A percentile compares a stretch with the other conserved stretches of the same genome.
phyloP scores from a whole-genome alignment of 2,329 filamentous ascomycete genomes.

The Ustilaginoidea virens region DNA sequence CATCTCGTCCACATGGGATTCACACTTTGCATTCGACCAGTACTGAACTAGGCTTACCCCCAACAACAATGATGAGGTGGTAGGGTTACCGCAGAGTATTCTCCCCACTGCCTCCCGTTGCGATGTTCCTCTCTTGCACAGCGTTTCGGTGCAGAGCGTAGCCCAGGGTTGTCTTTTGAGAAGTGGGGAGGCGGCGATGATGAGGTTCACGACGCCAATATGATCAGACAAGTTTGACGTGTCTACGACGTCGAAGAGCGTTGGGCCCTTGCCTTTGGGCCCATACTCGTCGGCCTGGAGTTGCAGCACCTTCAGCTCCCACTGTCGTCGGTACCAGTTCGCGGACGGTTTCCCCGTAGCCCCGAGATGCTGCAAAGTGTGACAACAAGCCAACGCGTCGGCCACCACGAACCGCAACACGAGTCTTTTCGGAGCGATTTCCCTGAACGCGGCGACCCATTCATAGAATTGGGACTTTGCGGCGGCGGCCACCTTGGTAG shows the following conservation, averaged over 20 bases:
- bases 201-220: conserved; percentile 20
- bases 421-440: conserved; percentile 18
- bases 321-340: conserved; percentile 26
- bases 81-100: conserved; percentile 30
- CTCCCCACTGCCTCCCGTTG: conserved; percentile 18
- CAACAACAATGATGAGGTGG: conserved; percentile 31
- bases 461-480: conserved; percentile 29
- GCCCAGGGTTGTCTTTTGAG: conserved; percentile 27
- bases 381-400: conserved; percentile 35
- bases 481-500: conserved; percentile 14
- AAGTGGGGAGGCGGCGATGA: conserved; percentile 29
- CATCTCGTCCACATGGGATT: conserved; percentile 24
- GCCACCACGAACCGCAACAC: conserved; percentile 29
- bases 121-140: conserved; percentile 17
- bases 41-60: conserved; percentile 33
- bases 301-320: conserved; percentile 21
- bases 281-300: conserved; percentile 28
- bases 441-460: conserved; percentile 22
- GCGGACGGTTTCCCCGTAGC: conserved; percentile 15
- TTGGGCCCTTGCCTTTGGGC: conserved; percentile 17
- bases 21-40: conserved; percentile 30
- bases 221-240: conserved; percentile 29
- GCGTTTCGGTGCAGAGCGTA: conserved; percentile 31
- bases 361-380: conserved; percentile 30
- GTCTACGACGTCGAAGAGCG: conserved; percentile 39